Conservation (phyloP, 176 grass and related monocot species). For the Oryza brachyantha region DNA sequence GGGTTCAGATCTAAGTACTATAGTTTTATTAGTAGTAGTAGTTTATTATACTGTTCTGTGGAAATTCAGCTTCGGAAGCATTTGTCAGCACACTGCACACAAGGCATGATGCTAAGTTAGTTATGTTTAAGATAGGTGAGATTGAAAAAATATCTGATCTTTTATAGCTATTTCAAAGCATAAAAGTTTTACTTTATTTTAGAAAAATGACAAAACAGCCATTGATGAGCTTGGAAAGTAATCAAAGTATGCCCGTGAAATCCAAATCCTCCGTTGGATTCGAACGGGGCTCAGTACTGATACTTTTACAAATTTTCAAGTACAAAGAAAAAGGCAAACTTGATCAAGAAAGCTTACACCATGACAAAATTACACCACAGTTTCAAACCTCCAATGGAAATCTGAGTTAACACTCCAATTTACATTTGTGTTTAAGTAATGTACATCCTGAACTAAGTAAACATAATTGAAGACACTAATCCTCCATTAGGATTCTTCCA, state of each 20-base stretch:
- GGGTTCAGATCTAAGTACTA: neutral
- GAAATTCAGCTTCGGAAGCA: neutral
- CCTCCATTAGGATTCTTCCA: neutral
- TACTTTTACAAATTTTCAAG: neutral
- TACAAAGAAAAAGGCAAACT: neutral
- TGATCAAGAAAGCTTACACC: neutral
- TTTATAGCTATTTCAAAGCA: too few species aligned
- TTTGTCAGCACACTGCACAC: neutral
- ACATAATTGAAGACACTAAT: neutral
- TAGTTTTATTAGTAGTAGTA: neutral
- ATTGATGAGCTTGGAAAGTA: too few species aligned
- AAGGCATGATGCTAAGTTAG: neutral
- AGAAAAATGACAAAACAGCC: too few species aligned
- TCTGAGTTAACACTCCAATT: neutral
- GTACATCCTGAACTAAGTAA: neutral
- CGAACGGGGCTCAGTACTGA: too few species aligned
- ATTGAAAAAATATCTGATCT: too few species aligned
- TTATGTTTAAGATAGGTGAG: too few species aligned
- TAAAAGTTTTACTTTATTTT: too few species aligned
- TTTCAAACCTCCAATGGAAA: neutral
- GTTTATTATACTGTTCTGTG: neutral
- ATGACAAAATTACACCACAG: neutral
- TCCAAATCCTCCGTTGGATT: too few species aligned
- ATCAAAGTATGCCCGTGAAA: too few species aligned
- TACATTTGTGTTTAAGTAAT: neutral